These are phyloP conservation scores for Lasiosphaeria hispida DNA, from an alignment of 495 filamentous ascomycete genomes.

Conservation along the genomic window DNA sequence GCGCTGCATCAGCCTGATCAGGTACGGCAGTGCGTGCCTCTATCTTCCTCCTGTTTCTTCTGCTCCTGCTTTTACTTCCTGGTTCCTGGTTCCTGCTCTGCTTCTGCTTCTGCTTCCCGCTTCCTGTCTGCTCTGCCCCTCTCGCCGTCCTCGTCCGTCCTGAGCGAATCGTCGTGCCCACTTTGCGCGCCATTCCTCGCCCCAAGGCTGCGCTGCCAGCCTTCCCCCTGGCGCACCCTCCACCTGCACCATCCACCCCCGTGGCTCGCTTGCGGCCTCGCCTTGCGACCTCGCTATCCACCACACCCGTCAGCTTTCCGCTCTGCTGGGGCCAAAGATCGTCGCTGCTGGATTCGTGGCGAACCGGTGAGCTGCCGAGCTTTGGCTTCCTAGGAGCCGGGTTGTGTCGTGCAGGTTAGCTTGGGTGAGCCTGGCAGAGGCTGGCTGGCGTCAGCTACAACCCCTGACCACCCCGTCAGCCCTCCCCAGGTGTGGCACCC, in stretches of 20 bases:
- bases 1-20: conserved; percentile 15
- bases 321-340: conserved; percentile 9
- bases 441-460: conserved; percentile 6
- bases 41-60: not conserved
- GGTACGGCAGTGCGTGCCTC: conserved; percentile 11
- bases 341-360: conserved; percentile 12
- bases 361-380: conserved; percentile 10
- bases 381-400: conserved; percentile 11
- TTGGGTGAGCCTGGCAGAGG: too few relatives aligned
- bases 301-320: not conserved
- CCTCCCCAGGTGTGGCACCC: conserved; percentile 18
- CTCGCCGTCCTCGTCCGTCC: not conserved
- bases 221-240: not conserved
- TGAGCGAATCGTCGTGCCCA: not conserved
- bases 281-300: not conserved
- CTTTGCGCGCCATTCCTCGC: not conserved
- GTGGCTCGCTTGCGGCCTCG: not conserved
- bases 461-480: conserved; percentile 23
- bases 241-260: not conserved
- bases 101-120: not conserved
- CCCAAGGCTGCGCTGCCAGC: not conserved
- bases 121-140: not conserved
- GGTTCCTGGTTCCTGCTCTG: not conserved
- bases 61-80: not conserved
- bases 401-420: not conserved